phyloP scores from a whole-genome alignment of 345 rosid species.

The Kandelia obovata region DNA sequence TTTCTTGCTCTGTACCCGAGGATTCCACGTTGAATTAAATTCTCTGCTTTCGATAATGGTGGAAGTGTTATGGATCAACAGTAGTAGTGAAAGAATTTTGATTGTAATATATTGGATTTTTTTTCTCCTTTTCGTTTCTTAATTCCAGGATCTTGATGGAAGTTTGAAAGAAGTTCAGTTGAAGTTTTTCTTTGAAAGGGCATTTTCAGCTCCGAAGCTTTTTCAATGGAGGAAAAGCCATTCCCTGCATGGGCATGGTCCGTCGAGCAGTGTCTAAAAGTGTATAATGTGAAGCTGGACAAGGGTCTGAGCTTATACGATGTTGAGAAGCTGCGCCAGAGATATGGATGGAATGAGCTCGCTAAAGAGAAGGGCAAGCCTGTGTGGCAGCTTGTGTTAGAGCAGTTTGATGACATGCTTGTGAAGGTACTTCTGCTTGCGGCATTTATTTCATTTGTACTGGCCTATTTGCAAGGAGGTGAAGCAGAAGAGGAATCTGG shows the following conservation, averaged over 20 bases:
- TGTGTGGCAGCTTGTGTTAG: slow-evolving; percentile 68
- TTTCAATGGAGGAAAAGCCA: slow-evolving; percentile 59
- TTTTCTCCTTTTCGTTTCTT: not conserved
- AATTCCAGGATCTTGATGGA: slow-evolving; percentile 25
- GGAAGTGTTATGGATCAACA: too few relatives aligned
- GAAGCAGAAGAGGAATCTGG: slow-evolving; percentile 50
- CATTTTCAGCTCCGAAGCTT: slow-evolving; percentile 19
- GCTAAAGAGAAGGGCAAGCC: slow-evolving; percentile 84
- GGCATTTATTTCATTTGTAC: slow-evolving; percentile 72
- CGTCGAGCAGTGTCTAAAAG: slow-evolving; percentile 73
- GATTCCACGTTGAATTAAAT: too few relatives aligned
- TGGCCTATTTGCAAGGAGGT: slow-evolving; percentile 64
- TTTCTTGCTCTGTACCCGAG: too few relatives aligned
- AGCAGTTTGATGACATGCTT: slow-evolving; percentile 84
- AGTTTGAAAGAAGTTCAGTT: slow-evolving; percentile 5
- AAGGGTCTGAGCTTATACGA: slow-evolving; percentile 60
- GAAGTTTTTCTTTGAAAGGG: slow-evolving; percentile 11
- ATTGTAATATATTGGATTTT: too few relatives aligned
- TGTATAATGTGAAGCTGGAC: slow-evolving; percentile 58
- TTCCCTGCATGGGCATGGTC: slow-evolving; percentile 78
- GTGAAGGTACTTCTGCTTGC: slow-evolving; percentile 88
- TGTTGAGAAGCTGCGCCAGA: slow-evolving; percentile 60
- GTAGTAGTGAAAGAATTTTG: too few relatives aligned
- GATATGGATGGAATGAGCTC: slow-evolving; percentile 80
- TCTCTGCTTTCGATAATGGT: too few relatives aligned